Base-by-base conservation (phyloP, 371 early-diverging fungal genomes). In the Mortierella sp. region DNA sequence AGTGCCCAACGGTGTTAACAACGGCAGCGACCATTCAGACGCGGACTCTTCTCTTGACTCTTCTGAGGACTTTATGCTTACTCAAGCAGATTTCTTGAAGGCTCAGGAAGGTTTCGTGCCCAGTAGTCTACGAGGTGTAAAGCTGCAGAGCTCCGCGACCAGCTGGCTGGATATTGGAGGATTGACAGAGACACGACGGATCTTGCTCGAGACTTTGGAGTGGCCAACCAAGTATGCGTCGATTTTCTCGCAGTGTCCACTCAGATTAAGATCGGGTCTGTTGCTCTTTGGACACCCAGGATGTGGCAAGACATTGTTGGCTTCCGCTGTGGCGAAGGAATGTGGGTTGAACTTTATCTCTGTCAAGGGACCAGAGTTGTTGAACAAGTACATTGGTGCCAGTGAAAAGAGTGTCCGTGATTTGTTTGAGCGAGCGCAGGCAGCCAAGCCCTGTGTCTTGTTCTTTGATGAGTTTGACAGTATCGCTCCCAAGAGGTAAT, bases 391-490 rank as follows among this genome's bases (percentile, higher is more conserved):
- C 74, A 97, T 98, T 80, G 99, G 99, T 70, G 94, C 94, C 21
- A 93, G 93, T 84, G 96, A 96, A 75, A 92, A 94, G 70, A 88
- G 87, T 76, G 85, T 94, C 23, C 89, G 99, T 55, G 94, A 97
- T 76, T 82, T 99, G 7, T 99, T 99, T 87, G 94, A 96, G 64
- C 88, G 95, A 60, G 98, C 99, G 1, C 91, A 93, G 80, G 92
- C 95, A 44, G 97, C 91, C 23, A 92, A 89, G 77, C 98, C 96
- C 26, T 97, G 95, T 70, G 88, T 95, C 0, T 80, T 97, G 43
- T 96, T 97, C 80, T 98, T 98, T 86, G 99, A 99, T 83, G 99
- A 99, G 81, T 97, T 99, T 86, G 99, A 99, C 83, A 91, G 97
- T 18, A 91, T 99, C 75, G 97, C 97, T 0, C 94, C 95, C 44